Evolutionary conservation across 306 rosid genomes (phyloP), one percentile per base, ranked within the genome.

Genomic region (Morella rubra): DNA sequence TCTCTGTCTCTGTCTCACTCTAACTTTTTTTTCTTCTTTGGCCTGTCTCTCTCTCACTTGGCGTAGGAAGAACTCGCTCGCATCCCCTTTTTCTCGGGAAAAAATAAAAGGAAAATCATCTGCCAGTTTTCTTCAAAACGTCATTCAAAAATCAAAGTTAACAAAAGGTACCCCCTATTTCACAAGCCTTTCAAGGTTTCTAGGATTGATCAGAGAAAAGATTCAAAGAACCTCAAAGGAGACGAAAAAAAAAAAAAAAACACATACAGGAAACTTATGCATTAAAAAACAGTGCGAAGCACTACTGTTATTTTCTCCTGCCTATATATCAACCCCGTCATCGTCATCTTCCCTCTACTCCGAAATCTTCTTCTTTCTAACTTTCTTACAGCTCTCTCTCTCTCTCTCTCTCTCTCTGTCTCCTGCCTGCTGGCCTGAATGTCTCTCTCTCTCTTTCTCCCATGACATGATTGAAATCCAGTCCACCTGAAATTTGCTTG

Each of bases 141-240:
- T 49, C 62, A 49, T 78, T 49, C 32, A 6, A 11, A 74, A 77
- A 84, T 61, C 69, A 81, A 76, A 81, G 83, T 73, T 77, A 24
- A 16, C 68, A 82, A 66, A 81, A 88, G 80, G 81, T 65, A 24
- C 75, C 67, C 44, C 73, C 77, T 47, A 50, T 74, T 66, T 73
- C 52, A 60, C 80, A 59, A 78, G 22, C 49, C 81, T 87, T 84
- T 87, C 75, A 88, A 75, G 84, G 79, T 82, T 87, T 85, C 82
- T 87, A 80, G 85, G 84, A 84, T 84, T 90, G 80, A 83, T 86
- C 83, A 83, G 85, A 88, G 77, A 73, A 79, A 81, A 78, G 68
- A 81, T 65, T 76, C 81, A 74, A 81, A 74, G 75, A 76, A 76
- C 65, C 87, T 82, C 73, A 76, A 44, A 71, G 72, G 58, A 53